Conservation (phyloP, 352 stramenopile species). For the Pythium brachiatum region DNA sequence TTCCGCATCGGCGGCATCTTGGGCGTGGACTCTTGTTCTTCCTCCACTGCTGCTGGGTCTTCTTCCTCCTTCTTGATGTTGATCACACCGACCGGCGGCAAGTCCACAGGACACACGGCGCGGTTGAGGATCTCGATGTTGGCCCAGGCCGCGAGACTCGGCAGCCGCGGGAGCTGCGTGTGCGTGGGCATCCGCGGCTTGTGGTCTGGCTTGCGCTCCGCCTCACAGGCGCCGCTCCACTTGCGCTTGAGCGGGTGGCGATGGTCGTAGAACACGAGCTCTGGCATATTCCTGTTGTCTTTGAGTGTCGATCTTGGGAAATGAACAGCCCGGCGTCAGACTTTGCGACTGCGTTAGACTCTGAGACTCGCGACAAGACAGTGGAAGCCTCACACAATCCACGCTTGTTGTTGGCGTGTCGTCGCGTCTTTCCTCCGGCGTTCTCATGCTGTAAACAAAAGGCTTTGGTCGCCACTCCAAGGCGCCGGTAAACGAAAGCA, state of each 20-base stretch:
- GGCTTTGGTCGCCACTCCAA: not conserved
- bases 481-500: not conserved
- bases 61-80: not conserved
- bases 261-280: conserved; percentile 24
- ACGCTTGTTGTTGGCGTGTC: no score
- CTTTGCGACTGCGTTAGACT: no score
- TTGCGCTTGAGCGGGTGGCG: conserved; percentile 21
- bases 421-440: not conserved
- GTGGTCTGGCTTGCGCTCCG: not conserved
- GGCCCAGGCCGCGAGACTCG: conserved; percentile 18
- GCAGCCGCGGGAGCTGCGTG: conserved; percentile 11
- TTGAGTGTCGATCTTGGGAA: conserved; percentile 4
- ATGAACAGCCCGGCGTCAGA: no score
- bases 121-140: conserved; percentile 2
- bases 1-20: conserved; percentile 13
- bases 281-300: conserved; percentile 8
- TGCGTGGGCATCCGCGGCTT: no score
- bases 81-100: not conserved
- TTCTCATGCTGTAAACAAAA: conserved; percentile 14
- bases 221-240: conserved; percentile 9
- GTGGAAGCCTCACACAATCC: not conserved
- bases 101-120: not conserved
- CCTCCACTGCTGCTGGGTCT: no score
- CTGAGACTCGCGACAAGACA: not conserved
- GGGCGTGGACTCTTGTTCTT: not conserved